Conservation (phyloP, 345 rosid species). For the Syzygium aromaticum region DNA sequence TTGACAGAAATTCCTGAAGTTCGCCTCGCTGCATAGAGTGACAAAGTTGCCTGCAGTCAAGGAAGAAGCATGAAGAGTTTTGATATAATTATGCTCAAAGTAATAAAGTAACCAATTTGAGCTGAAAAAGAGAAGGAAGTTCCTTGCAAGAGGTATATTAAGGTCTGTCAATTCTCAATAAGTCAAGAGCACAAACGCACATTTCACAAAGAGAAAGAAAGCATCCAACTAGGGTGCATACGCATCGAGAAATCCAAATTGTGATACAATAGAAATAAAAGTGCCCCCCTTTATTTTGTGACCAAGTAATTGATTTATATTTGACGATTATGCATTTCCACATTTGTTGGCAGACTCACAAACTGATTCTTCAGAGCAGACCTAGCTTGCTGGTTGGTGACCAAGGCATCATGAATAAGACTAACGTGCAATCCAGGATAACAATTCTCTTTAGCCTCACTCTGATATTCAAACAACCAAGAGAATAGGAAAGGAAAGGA, state of each 20-base stretch:
- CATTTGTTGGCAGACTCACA: not conserved
- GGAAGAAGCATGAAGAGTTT: not conserved
- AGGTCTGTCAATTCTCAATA: not conserved
- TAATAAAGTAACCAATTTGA: not conserved
- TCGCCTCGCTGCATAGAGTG: constrained; percentile 60
- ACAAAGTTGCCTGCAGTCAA: constrained; percentile 67
- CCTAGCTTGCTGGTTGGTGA: not conserved
- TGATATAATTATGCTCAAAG: not conserved
- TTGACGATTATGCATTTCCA: not conserved
- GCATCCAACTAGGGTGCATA: not conserved
- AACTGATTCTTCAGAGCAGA: not conserved
- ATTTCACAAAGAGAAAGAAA: not conserved
- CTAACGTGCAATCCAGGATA: not conserved
- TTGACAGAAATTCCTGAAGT: constrained; percentile 88
- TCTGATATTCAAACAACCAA: not conserved
- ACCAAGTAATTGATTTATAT: not conserved
- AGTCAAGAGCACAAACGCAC: not conserved
- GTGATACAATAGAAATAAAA: not conserved
- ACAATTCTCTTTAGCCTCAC: not conserved
- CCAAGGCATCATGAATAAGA: not conserved
- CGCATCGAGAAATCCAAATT: not conserved
- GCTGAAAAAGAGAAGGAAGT: not conserved
- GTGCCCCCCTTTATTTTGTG: not conserved
- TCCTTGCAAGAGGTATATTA: not conserved
- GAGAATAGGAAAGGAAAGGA: not conserved